Percentiles rank a stretch among this genome's conserved stretches.
phyloP scores from a whole-genome alignment of 345 rosid species.

The Sonneratia caseolaris region DNA sequence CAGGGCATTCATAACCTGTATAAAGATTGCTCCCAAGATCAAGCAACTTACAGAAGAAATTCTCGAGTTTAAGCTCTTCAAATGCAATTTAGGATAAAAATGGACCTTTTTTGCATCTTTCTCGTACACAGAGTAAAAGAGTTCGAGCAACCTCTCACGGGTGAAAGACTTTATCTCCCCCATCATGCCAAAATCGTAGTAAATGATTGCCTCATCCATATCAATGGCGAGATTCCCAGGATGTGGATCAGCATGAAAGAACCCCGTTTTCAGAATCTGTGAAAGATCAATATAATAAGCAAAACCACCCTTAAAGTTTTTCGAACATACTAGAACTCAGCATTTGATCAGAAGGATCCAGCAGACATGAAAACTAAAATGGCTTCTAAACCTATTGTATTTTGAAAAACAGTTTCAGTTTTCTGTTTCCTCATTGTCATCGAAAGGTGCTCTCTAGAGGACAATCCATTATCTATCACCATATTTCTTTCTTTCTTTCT shows the following conservation, averaged over 20 bases:
- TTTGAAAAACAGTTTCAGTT: no score
- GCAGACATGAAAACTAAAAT: no score
- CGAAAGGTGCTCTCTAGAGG: no score
- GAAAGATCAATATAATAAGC: constrained; percentile 1
- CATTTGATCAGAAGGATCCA: no score
- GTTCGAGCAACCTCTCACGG: constrained; percentile 72
- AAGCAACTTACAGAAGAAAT: constrained; percentile 3
- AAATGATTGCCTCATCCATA: constrained; percentile 67
- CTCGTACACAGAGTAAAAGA: constrained; percentile 83
- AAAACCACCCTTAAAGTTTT: neutral
- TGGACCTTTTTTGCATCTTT: constrained; percentile 87
- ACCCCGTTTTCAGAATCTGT: constrained; percentile 87
- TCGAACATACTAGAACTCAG: no score
- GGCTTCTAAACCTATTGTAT: no score
- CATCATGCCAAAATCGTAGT: constrained; percentile 99
- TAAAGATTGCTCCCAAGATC: constrained; percentile 18
- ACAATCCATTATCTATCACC: no score
- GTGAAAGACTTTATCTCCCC: constrained; percentile 93
- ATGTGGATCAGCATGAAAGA: constrained; percentile 99
- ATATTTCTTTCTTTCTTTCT: no score
- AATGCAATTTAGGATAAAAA: neutral
- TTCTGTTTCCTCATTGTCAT: no score
- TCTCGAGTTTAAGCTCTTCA: neutral
- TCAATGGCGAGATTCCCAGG: constrained; percentile 97
- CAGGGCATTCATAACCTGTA: constrained; percentile 73